phyloP scores from a whole-genome alignment of 2,329 filamentous ascomycete genomes.

The Penicillium crustosum region DNA sequence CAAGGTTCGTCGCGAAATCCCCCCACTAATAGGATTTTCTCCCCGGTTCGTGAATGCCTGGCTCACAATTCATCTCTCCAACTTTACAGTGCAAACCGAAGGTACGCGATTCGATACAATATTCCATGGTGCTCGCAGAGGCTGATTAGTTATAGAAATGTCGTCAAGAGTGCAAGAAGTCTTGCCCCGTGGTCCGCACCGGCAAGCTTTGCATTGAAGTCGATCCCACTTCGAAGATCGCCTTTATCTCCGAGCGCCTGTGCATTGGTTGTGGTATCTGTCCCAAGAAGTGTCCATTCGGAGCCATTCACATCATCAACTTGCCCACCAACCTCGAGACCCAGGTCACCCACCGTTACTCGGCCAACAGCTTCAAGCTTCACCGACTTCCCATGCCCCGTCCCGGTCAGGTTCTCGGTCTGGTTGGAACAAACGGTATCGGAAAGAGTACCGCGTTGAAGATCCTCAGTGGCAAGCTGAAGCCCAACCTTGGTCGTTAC shows the following conservation, averaged over 20 bases:
- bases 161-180: conserved; percentile 98
- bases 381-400: conserved; percentile 94
- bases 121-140: background rate
- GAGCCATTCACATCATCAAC: conserved; percentile 99
- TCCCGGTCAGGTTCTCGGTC: conserved; percentile 89
- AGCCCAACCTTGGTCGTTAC: conserved; percentile 92
- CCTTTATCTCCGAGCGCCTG: conserved; percentile 94
- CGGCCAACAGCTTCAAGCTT: conserved; percentile 99
- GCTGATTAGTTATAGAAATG: conserved; percentile 69
- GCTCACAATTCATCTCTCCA: conserved; percentile 42
- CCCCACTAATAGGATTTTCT: conserved; percentile 39
- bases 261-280: conserved; percentile 99
- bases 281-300: conserved; percentile 98
- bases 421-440: conserved; percentile 99
- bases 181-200: conserved; percentile 93
- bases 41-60: conserved; percentile 22
- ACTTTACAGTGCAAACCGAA: conserved; percentile 78
- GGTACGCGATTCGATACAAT: conserved; percentile 49
- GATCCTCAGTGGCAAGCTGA: conserved; percentile 96
- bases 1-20: conserved; percentile 65
- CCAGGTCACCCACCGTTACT: conserved; percentile 97
- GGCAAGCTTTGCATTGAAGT: conserved; percentile 99
- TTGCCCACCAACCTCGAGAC: conserved; percentile 98
- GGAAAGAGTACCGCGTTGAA: conserved; percentile 99
- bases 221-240: conserved; percentile 80